Percentiles rank a stretch among this genome's conserved stretches.
These are phyloP conservation scores for Geotrichum phurueaensis DNA, from an alignment of 1,139 yeast species.

Conservation along the genomic window DNA sequence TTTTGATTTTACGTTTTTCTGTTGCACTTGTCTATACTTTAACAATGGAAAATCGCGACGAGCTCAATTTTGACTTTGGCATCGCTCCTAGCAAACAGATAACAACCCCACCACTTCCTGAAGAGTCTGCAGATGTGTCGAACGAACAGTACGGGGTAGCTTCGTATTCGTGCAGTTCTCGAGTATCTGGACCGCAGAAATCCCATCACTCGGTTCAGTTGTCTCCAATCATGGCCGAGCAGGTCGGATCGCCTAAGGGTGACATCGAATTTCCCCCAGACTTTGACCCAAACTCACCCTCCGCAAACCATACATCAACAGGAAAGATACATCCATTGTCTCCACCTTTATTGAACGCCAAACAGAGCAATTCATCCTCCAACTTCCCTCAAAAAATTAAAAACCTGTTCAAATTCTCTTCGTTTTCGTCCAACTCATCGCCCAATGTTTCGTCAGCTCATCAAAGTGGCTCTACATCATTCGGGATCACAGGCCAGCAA, in stretches of 20 bases:
- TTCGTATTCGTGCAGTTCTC: background rate
- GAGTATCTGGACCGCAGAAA: background rate
- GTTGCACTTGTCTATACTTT: background rate
- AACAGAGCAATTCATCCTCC: conserved; percentile 10
- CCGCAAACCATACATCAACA: background rate
- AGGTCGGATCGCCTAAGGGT: background rate
- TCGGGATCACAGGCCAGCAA: background rate
- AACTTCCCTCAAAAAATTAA: conserved; percentile 30
- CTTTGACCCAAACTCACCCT: background rate
- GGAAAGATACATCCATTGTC: background rate
- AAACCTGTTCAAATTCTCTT: conserved; percentile 29
- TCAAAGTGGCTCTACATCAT: background rate
- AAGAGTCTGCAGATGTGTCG: background rate
- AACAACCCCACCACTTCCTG: background rate
- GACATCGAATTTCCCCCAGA: background rate
- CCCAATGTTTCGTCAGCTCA: background rate
- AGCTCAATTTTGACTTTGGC: background rate
- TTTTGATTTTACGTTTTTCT: background rate
- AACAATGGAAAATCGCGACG: background rate
- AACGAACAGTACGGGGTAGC: background rate
- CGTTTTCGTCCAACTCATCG: conserved; percentile 15
- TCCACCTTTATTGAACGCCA: background rate
- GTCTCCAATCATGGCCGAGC: background rate
- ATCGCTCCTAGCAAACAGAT: background rate
- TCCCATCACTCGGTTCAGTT: background rate